Percentiles rank a stretch among this genome's conserved stretches.
phyloP scores from a whole-genome alignment of 345 rosid genomes.

The Hevea brasiliensis region DNA sequence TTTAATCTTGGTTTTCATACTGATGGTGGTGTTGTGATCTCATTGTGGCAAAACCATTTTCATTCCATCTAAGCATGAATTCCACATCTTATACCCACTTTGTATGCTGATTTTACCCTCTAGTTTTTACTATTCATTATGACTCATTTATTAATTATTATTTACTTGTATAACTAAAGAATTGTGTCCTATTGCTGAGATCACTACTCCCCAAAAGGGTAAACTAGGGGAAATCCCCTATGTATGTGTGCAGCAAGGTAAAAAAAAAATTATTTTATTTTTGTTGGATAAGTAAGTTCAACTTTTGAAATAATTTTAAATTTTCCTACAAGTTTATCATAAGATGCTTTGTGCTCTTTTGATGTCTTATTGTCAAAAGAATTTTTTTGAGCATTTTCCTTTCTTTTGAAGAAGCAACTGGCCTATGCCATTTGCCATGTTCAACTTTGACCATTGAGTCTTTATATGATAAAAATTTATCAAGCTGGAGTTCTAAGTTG shows the following conservation, averaged over 20 bases:
- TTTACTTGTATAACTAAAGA: not conserved
- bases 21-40: not conserved
- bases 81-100: not conserved
- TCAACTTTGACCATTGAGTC: too few species aligned
- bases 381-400: too few species aligned
- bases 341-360: not conserved
- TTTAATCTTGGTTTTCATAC: not conserved
- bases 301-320: not conserved
- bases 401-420: too few species aligned
- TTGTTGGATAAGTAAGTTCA: too few species aligned
- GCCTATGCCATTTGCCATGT: too few species aligned
- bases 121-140: not conserved
- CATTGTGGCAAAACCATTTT: not conserved
- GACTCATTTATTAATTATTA: not conserved
- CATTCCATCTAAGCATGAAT: not conserved
- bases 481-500: too few species aligned
- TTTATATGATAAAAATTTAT: too few species aligned
- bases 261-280: too few species aligned
- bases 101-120: not conserved
- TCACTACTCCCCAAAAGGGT: not conserved
- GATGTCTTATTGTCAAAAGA: too few species aligned
- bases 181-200: not conserved
- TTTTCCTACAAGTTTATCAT: not conserved
- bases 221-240: not conserved
- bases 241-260: not conserved